A percentile compares a stretch with the other conserved stretches of the same genome.
Evolutionary conservation across 2,329 filamentous ascomycete species (phyloP).

Genomic region (Microdochium nivale): DNA sequence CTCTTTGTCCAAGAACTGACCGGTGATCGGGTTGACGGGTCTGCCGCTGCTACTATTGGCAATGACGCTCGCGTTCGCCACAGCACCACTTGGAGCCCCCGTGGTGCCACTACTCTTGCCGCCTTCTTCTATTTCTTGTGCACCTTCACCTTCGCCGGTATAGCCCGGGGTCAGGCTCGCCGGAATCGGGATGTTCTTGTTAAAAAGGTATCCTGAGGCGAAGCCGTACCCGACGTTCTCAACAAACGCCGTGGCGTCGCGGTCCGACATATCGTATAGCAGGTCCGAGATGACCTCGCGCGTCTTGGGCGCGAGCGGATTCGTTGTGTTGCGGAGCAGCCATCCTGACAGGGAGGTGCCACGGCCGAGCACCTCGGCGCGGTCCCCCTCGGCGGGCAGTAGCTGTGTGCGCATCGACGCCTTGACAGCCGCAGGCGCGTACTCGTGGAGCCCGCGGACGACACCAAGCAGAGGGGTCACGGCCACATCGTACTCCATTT

Average conservation of each 20-base stretch:
- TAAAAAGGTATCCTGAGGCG: conserved; percentile 81
- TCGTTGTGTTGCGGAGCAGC: conserved; percentile 70
- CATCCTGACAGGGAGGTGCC: conserved; percentile 66
- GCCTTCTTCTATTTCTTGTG: conserved; percentile 10
- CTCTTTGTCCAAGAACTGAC: conserved; percentile 68
- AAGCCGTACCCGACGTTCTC: conserved; percentile 92
- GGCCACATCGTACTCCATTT: conserved; percentile 62
- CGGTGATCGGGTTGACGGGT: conserved; percentile 75
- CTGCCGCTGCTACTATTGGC: conserved; percentile 12
- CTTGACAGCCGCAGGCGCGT: conserved; percentile 55
- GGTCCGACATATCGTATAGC: conserved; percentile 80
- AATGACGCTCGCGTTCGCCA: not conserved
- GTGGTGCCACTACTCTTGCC: not conserved
- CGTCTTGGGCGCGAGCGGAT: conserved; percentile 61
- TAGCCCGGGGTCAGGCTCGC: conserved; percentile 40
- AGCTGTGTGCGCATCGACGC: conserved; percentile 56
- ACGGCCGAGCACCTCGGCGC: conserved; percentile 67
- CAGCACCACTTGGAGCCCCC: not conserved
- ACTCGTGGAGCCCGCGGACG: conserved; percentile 61
- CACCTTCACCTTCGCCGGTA: conserved; percentile 27
- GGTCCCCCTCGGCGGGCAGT: conserved; percentile 69
- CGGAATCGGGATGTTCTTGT: conserved; percentile 72
- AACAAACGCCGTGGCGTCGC: conserved; percentile 71
- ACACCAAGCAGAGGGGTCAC: conserved; percentile 68
- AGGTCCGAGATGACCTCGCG: conserved; percentile 68